A percentile compares a stretch with the other conserved stretches of the same genome.
These are phyloP conservation scores for Lentinus tigrinus DNA, from an alignment of 768 basidiomycete genomes.

Conservation along the genomic window DNA sequence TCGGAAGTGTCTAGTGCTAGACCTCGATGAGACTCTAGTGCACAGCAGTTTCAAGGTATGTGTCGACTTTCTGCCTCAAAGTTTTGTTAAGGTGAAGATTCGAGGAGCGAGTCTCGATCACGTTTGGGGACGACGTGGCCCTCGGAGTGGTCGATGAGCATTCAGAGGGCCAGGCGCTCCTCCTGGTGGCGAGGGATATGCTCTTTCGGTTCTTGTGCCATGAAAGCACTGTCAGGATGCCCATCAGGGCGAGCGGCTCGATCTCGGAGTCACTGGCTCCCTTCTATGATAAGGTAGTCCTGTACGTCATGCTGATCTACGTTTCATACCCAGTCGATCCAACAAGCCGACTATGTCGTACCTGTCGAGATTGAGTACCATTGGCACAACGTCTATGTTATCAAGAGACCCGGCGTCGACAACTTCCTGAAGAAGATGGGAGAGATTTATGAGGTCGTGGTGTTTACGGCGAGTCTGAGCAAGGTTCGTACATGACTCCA, in stretches of 20 bases:
- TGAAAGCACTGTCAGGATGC: no score
- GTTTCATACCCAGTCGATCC: slow-evolving; percentile 66
- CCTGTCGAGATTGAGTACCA: slow-evolving; percentile 99
- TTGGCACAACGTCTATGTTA: slow-evolving; percentile 98
- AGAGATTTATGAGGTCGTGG: slow-evolving; percentile 95
- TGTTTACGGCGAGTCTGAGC: slow-evolving; percentile 96
- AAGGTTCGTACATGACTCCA: slow-evolving; percentile 58
- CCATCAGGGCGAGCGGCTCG: no score
- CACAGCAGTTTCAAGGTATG: slow-evolving; percentile 97
- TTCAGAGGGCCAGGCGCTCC: no score
- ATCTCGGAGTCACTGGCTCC: no score
- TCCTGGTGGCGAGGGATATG: no score
- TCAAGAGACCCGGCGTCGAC: slow-evolving; percentile 98
- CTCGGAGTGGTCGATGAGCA: no score
- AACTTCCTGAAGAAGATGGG: slow-evolving; percentile 98
- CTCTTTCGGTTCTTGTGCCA: no score
- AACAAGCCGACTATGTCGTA: slow-evolving; percentile 95
- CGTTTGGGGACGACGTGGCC: no score
- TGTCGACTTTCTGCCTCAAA: slow-evolving; percentile 9
- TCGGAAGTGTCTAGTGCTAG: slow-evolving; percentile 93
- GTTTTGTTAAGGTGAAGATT: no score
- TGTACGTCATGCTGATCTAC: neutral
- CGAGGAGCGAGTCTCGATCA: no score
- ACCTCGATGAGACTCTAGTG: slow-evolving; percentile 95
- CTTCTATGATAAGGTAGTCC: no score